These are phyloP conservation scores for Geum urbanum DNA, from an alignment of 306 rosid genomes.

Conservation along the genomic window DNA sequence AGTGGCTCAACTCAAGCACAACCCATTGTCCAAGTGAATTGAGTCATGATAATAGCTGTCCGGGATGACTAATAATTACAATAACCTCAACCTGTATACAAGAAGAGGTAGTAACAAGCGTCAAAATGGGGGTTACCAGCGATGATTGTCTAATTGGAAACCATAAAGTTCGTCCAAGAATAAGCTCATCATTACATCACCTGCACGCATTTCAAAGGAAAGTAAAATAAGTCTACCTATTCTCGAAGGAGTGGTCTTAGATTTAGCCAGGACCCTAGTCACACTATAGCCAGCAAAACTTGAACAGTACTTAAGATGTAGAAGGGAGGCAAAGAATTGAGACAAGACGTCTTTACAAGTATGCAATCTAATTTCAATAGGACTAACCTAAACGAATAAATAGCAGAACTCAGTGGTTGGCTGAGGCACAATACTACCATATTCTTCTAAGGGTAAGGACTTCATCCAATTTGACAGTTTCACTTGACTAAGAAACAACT, in stretches of 20 bases:
- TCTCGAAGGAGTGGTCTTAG: background rate
- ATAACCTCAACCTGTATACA: background rate
- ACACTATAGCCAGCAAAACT: background rate
- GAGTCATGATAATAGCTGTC: background rate
- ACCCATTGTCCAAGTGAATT: background rate
- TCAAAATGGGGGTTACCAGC: conserved; percentile 54
- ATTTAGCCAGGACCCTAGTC: background rate
- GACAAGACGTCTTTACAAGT: conserved; percentile 7
- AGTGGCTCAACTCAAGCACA: background rate
- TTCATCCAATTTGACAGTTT: background rate
- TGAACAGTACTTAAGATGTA: too few relatives aligned
- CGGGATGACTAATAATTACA: background rate
- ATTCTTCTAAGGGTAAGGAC: background rate
- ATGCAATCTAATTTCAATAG: background rate
- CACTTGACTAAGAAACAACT: background rate
- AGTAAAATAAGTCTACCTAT: conserved; percentile 11
- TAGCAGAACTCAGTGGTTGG: background rate
- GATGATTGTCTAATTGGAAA: conserved; percentile 75
- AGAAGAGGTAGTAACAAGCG: background rate
- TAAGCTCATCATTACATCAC: conserved; percentile 91
- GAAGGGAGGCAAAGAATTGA: background rate
- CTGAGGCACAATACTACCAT: background rate
- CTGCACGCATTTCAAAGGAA: conserved; percentile 41
- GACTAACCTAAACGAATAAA: background rate
- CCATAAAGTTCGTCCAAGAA: conserved; percentile 94